Conservation (phyloP, 208 protist genomes). For the Trichomonas gallinae region DNA sequence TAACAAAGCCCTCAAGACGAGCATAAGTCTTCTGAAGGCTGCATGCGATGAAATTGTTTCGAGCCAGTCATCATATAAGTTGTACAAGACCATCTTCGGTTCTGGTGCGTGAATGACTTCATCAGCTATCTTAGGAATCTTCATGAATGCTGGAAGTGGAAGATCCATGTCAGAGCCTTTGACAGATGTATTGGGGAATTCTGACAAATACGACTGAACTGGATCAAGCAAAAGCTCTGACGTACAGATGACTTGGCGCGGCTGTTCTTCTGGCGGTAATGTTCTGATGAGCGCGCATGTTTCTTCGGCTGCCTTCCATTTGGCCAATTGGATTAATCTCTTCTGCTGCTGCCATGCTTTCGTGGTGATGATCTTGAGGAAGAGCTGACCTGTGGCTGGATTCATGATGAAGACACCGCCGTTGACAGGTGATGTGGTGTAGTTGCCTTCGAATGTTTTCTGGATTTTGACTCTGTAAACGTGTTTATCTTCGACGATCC, state of each 20-base stretch:
- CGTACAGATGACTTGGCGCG: constrained; percentile 98
- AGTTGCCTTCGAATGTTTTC: constrained; percentile 87
- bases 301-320: constrained; percentile 99
- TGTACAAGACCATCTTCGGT: constrained; percentile 93
- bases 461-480: constrained; percentile 99
- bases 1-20: constrained; percentile 93
- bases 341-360: constrained; percentile 98
- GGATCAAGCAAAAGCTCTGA: constrained; percentile 89
- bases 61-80: constrained; percentile 99
- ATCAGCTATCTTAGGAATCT: constrained; percentile 96
- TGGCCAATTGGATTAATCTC: constrained; percentile 96
- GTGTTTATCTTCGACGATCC: constrained; percentile 68
- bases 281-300: constrained; percentile 94
- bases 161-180: constrained; percentile 96
- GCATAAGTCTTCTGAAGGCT: constrained; percentile 94
- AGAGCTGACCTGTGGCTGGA: constrained; percentile 93
- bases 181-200: constrained; percentile 99
- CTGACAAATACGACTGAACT: constrained; percentile 81
- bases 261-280: constrained; percentile 92
- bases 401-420: constrained; percentile 99
- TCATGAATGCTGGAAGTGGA: constrained; percentile 90
- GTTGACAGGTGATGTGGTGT: constrained; percentile 77
- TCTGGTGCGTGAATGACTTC: constrained; percentile 95
- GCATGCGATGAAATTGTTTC: constrained; percentile 88
- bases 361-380: constrained; percentile 99